A percentile compares a stretch with the other conserved stretches of the same genome.
phyloP scores from a whole-genome alignment of 352 stramenopile species.

The Pythium sp. region DNA sequence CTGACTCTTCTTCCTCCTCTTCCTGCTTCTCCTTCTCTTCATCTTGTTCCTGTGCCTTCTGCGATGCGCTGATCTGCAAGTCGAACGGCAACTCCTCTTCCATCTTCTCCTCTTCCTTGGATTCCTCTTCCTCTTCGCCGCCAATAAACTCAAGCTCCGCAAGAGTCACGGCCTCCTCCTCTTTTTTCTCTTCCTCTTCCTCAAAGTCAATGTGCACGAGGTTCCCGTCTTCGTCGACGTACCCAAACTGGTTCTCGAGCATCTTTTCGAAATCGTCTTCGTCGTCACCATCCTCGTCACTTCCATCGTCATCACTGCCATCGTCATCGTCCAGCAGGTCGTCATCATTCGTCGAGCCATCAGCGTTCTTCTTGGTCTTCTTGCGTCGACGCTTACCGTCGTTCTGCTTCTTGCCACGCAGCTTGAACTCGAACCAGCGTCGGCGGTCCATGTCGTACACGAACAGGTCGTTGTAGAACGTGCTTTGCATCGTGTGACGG shows the following conservation, averaged over 20 bases:
- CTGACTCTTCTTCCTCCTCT: conserved; percentile 27
- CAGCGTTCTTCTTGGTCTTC: conserved; percentile 40
- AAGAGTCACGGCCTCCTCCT: neutral
- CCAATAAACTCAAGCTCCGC: neutral
- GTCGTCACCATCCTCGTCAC: conserved; percentile 59
- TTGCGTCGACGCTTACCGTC: conserved; percentile 61
- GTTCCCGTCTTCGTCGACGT: conserved; percentile 94
- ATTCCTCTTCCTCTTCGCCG: conserved; percentile 27
- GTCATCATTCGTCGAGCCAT: conserved; percentile 26
- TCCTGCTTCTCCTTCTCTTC: conserved; percentile 14
- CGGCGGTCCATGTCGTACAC: conserved; percentile 96
- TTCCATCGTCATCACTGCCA: conserved; percentile 36
- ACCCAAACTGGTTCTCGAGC: conserved; percentile 93
- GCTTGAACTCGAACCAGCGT: conserved; percentile 93
- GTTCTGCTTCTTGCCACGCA: conserved; percentile 81
- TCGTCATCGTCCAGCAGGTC: conserved; percentile 43
- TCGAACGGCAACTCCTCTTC: conserved; percentile 19
- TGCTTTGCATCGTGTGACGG: conserved; percentile 77
- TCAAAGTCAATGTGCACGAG: conserved; percentile 94
- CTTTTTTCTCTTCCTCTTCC: conserved; percentile 40
- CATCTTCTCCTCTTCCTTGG: conserved; percentile 32
- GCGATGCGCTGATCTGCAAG: neutral
- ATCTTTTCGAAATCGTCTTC: conserved; percentile 82
- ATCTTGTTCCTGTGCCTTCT: neutral
- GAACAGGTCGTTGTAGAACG: conserved; percentile 98